Evolutionary conservation across 1,284 basidiomycete genomes (phyloP).

Genomic region (Vanrija pseudolonga): DNA sequence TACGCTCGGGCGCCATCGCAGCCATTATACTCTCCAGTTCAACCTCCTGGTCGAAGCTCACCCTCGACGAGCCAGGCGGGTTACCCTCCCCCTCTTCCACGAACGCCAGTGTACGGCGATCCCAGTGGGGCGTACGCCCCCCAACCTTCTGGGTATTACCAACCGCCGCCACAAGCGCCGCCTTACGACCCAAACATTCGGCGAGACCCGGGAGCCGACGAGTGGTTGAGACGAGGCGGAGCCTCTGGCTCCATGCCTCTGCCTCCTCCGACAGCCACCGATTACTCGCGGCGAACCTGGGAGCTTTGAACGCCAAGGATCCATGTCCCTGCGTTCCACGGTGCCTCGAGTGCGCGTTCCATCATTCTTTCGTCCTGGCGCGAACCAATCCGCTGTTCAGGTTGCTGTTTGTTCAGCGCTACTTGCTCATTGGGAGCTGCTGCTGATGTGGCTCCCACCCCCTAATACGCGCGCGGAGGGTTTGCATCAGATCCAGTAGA

Average conservation of each 20-base stretch:
- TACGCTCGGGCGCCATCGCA: background rate
- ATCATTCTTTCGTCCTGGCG: too few species aligned
- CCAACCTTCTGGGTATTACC: background rate
- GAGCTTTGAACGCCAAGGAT: conserved; percentile 1
- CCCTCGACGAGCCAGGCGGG: background rate
- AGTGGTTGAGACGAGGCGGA: background rate
- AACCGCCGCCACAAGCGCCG: background rate
- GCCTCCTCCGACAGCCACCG: background rate
- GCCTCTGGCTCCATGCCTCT: background rate
- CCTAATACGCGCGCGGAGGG: too few species aligned
- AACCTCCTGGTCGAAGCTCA: background rate
- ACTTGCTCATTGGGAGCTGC: too few species aligned
- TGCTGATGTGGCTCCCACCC: too few species aligned
- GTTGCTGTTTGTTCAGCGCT: too few species aligned
- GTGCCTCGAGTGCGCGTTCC: too few species aligned
- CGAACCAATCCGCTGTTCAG: too few species aligned
- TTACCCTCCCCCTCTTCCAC: background rate
- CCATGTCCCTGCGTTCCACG: too few species aligned
- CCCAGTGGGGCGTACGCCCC: conserved; percentile 1
- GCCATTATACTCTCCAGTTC: background rate
- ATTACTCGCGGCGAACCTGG: conserved; percentile 4
- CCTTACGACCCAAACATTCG: background rate
- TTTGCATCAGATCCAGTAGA: too few species aligned
- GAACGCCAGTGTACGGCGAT: background rate
- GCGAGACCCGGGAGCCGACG: background rate